Evolutionary conservation across 2,329 filamentous ascomycete species (phyloP).

Genomic region (Hypoxylon rubiginosum): DNA sequence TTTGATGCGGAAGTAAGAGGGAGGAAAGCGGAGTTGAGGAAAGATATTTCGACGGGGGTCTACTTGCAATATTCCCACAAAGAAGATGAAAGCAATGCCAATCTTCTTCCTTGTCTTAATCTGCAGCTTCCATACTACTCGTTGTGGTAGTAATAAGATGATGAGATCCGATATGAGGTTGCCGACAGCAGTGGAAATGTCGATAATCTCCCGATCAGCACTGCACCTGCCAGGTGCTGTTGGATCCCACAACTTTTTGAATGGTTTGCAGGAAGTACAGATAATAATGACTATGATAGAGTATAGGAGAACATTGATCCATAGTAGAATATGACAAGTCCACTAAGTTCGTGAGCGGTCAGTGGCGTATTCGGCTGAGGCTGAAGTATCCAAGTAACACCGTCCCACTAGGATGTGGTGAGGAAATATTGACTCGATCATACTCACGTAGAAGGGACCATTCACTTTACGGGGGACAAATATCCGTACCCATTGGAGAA

Average conservation of each 20-base stretch:
- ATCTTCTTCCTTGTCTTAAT: slow-evolving; percentile 27
- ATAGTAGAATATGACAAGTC: not conserved
- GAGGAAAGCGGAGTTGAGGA: not conserved
- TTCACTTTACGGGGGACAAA: slow-evolving; percentile 27
- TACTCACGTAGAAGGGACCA: slow-evolving; percentile 21
- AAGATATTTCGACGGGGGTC: not conserved
- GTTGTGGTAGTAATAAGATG: slow-evolving; percentile 33
- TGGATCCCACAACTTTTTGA: slow-evolving; percentile 24
- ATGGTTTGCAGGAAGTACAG: slow-evolving; percentile 22
- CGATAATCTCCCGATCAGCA: slow-evolving; percentile 10
- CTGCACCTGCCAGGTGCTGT: slow-evolving; percentile 21
- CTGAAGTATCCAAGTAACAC: no score
- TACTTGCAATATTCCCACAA: slow-evolving; percentile 11
- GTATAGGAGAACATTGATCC: slow-evolving; percentile 8
- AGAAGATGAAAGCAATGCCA: slow-evolving; percentile 24
- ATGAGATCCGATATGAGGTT: slow-evolving; percentile 29
- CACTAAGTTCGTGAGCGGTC: slow-evolving; percentile 1
- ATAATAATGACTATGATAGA: slow-evolving; percentile 1
- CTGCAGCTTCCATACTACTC: slow-evolving; percentile 35
- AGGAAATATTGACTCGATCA: not conserved
- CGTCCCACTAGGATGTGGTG: no score
- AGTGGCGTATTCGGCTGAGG: no score
- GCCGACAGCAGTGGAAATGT: slow-evolving; percentile 15
- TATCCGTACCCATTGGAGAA: slow-evolving; percentile 34
- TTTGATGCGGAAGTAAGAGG: no score